Base-by-base conservation (phyloP, 441 rosid genomes). In the Breynia disticha region DNA sequence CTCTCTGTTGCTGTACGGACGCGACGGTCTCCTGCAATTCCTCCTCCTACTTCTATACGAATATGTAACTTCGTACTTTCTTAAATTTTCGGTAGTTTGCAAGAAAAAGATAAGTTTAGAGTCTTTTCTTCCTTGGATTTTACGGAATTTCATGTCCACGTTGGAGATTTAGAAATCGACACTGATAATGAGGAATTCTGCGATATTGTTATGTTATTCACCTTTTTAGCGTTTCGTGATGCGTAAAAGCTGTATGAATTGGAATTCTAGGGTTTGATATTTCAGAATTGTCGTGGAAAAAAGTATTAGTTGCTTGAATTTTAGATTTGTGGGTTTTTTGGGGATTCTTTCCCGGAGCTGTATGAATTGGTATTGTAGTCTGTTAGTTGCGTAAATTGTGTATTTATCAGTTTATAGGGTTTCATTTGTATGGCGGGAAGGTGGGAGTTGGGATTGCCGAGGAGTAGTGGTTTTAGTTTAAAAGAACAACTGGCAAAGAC, bases 401-500 rank as follows among this genome's bases (percentile, higher is more conserved):
- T 3, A 41, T 41, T 41, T 41, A 41, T 41, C 44, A 4, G 44
- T 41, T 28, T 28, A 4, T 3, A 28, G n/a, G n/a, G 53, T 19
- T 50, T 50, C 50, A 55, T 51, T 3, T 43, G 68, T 60, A 89
- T 82, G 95, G 70, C 72, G 2, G 89, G 74, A 69, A 75, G 61
- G 65, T 75, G 72, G 72, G 86, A 72, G 20, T 38, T 83, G 52
- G 90, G 73, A 58, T 68, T 81, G 28, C 85, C 69, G 2, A 80
- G 63, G 69, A 54, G 75, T 5, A 67, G 62, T 48, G 73, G 63
- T 19, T 37, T 61, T 59, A 83, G 76, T 61, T 67, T 84, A 59
- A 86, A 67, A 64, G 93, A 86, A 56, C 90, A 80, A 57, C 54
- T 77, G 7, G 88, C 86, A 4, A 79, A 81, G 69, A 76, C 76